These are phyloP conservation scores for Nidularia pulvinata DNA, from an alignment of 768 basidiomycete species.

Conservation along the genomic window DNA sequence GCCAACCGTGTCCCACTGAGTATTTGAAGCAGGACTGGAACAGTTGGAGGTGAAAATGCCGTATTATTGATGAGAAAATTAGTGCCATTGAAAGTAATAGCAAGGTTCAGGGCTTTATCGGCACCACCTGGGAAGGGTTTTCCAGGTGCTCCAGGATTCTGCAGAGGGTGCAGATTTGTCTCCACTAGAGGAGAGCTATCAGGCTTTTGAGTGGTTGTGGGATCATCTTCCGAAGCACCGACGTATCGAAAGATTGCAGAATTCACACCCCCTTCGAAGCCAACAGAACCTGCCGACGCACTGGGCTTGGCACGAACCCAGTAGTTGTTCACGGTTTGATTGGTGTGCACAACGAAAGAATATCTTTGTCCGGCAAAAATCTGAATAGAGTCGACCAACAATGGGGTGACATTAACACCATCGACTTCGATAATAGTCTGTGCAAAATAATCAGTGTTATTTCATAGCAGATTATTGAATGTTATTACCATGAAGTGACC, in stretches of 20 bases:
- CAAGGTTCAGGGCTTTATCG: slow-evolving; percentile 19
- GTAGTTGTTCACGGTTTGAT: slow-evolving; percentile 40
- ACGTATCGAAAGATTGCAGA: slow-evolving; percentile 36
- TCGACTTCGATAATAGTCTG: slow-evolving; percentile 47
- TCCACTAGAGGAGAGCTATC: slow-evolving; percentile 29
- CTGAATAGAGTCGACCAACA: slow-evolving; percentile 34
- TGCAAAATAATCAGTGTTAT: slow-evolving; percentile 44
- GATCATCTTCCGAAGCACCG: slow-evolving; percentile 39
- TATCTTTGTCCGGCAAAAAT: slow-evolving; percentile 42
- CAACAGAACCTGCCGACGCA: slow-evolving; percentile 18
- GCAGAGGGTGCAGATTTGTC: slow-evolving; percentile 34
- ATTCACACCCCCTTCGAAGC: slow-evolving; percentile 27
- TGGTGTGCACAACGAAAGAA: slow-evolving; percentile 34
- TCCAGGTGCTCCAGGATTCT: slow-evolving; percentile 23
- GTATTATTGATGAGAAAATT: slow-evolving; percentile 22
- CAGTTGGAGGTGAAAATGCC: slow-evolving; percentile 30
- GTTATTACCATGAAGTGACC: slow-evolving; percentile 26
- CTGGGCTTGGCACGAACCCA: slow-evolving; percentile 31
- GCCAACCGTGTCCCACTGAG: slow-evolving; percentile 40
- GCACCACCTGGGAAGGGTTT: slow-evolving; percentile 31
- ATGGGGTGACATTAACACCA: slow-evolving; percentile 32
- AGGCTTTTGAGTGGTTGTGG: slow-evolving; percentile 24
- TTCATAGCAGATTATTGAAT: neutral
- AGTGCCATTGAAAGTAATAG: slow-evolving; percentile 25
- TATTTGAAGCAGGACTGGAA: slow-evolving; percentile 51